Conservation (phyloP, 148 eudicot species). For the Amaranthus hypochondriacus region DNA sequence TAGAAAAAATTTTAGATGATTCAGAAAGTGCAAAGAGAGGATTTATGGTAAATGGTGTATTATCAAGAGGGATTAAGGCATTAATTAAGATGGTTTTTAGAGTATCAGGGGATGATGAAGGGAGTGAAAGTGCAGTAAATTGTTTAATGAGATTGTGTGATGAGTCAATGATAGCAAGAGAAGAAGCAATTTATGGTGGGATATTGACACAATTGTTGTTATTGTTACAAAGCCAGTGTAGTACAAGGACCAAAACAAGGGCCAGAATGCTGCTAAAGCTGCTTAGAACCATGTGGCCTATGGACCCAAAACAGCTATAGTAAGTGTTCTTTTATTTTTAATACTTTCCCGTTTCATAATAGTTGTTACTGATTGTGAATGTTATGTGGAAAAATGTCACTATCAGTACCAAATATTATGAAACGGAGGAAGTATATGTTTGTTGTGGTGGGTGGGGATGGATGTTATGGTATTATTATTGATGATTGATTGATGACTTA, state of each 20-base stretch:
- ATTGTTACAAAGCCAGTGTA: conserved; percentile 64
- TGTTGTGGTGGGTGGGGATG: no score
- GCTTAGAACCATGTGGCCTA: conserved; percentile 50
- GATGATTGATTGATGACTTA: no score
- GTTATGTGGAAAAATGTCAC: no score
- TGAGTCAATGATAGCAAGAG: conserved; percentile 38
- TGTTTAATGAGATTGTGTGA: conserved; percentile 41
- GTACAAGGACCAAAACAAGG: conserved; percentile 43
- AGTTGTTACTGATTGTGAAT: no score
- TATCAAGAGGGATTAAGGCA: conserved; percentile 35
- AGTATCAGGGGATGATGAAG: conserved; percentile 52
- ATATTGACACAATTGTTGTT: conserved; percentile 62
- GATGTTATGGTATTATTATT: no score
- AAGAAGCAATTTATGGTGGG: conserved; percentile 46
- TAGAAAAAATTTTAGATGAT: conserved; percentile 32
- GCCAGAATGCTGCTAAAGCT: conserved; percentile 67
- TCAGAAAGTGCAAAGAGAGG: conserved; percentile 37
- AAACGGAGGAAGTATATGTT: no score
- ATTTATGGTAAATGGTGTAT: conserved; percentile 26
- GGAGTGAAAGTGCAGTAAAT: conserved; percentile 60
- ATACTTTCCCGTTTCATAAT: no score
- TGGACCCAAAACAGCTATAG: conserved; percentile 34
- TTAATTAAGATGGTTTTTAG: conserved; percentile 62
- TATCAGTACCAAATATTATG: no score
- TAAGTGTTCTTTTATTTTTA: not conserved